These are phyloP conservation scores for Articulospora tetracladia DNA, from an alignment of 495 filamentous ascomycete genomes.

Conservation along the genomic window DNA sequence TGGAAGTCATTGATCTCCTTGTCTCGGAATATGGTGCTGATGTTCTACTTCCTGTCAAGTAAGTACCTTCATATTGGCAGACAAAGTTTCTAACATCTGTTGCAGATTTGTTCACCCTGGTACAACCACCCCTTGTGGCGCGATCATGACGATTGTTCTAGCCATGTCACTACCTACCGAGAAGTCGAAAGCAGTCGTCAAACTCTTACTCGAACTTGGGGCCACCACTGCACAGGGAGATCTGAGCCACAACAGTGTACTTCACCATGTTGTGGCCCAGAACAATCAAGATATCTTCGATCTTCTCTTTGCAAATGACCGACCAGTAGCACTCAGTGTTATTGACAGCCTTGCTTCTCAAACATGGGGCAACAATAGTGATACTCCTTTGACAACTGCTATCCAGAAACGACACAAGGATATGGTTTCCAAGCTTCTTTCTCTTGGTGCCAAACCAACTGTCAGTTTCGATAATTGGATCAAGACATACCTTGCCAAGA, in stretches of 20 bases:
- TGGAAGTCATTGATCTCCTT: constrained; percentile 60
- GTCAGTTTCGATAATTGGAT: constrained; percentile 39
- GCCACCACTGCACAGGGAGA: constrained; percentile 73
- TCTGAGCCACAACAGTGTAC: constrained; percentile 47
- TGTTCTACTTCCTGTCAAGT: constrained; percentile 64
- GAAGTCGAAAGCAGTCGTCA: constrained; percentile 55
- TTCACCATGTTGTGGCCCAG: constrained; percentile 51
- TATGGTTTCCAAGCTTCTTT: constrained; percentile 40
- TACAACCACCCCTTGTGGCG: constrained; percentile 41
- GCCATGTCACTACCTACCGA: constrained; percentile 53
- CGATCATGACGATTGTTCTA: constrained; percentile 63
- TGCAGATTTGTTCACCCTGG: constrained; percentile 33
- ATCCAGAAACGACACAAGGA: constrained; percentile 32
- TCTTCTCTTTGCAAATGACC: constrained; percentile 55
- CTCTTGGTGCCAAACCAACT: constrained; percentile 36
- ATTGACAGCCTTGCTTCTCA: constrained; percentile 54
- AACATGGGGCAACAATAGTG: constrained; percentile 20
- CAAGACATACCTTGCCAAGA: constrained; percentile 28
- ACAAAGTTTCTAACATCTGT: background rate
- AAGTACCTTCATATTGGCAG: background rate
- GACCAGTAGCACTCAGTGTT: constrained; percentile 53
- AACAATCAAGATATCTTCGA: constrained; percentile 50
- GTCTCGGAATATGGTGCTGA: constrained; percentile 74
- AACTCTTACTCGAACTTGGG: constrained; percentile 61
- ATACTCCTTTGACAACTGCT: constrained; percentile 42